Base-by-base conservation (phyloP, 140 eudicot genomes). In the Senecio squalidus region DNA sequence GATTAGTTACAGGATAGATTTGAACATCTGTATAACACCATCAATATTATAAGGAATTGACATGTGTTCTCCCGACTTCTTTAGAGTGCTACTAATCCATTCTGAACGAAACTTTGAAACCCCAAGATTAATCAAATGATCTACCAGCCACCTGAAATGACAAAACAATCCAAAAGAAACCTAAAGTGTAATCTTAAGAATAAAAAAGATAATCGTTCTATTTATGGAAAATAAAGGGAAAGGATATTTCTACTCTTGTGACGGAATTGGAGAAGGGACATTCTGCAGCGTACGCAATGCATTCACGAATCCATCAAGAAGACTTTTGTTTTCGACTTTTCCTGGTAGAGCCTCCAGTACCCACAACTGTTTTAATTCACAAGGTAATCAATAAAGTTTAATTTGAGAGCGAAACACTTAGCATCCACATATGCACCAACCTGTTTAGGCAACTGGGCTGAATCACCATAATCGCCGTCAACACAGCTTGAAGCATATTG, bases 351-450 rank as follows among this genome's bases (percentile, higher is more conserved):
- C 70, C 65, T 88, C 96, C 65, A 84, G 45, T 57, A 88, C 74
- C 96, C 94, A 88, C 41, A 86, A 58, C 95, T 86, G 95, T 65
- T 72, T 54, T 81, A 82, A 58, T 45, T n/a, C n/a, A n/a, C n/a
- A n/a, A n/a, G n/a, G n/a, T n/a, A n/a, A n/a, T n/a, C n/a, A 4
- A 49, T 1, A 22, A 23, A 49, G 0, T 49, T 24, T 0, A 3
- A 17, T 49, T 49, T 24, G 24, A 10, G 24, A 24, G 13, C 4
- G 1, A 49, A 10, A 8, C n/a, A 49, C 23, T 13, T 24, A 10
- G 31, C 27, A 3, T 29, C 0, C 1, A 11, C 25, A 51, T 26
- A 2, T 41, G 3, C 13, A 25, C 14, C 25, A 66, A 83, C 96
- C 89, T 83, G 92, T 60, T 77, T 86, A 24, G 95, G 95, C 53